phyloP scores from a whole-genome alignment of 129 eudicot genomes.

The Centaurea solstitialis region DNA sequence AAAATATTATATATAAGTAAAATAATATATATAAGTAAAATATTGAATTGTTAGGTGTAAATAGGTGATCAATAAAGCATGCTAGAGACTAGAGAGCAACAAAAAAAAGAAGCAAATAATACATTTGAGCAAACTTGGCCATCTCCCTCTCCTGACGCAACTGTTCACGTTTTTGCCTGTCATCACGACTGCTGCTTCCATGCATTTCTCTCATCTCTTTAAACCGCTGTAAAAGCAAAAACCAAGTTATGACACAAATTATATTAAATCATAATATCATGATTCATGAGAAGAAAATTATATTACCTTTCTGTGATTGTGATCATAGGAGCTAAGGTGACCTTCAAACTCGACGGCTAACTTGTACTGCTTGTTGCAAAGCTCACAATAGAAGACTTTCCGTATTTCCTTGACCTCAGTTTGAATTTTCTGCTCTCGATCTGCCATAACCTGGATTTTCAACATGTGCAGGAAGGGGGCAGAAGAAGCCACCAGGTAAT shows the following conservation, averaged over 20 bases:
- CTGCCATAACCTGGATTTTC: conserved; percentile 99
- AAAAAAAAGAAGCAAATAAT: conserved; percentile 6
- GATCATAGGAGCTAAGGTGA: conserved; percentile 97
- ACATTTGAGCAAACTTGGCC: conserved; percentile 95
- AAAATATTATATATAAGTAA: conserved; percentile 17
- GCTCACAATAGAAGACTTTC: conserved; percentile 88
- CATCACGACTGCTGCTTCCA: conserved; percentile 90
- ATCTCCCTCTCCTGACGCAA: conserved; percentile 90
- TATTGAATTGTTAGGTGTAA: neutral
- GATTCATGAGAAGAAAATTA: neutral
- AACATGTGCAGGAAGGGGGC: conserved; percentile 98
- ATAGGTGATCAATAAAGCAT: neutral
- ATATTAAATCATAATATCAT: neutral
- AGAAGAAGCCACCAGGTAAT: conserved; percentile 99
- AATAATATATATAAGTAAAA: too few relatives aligned
- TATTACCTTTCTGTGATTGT: conserved; percentile 91
- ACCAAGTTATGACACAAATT: neutral
- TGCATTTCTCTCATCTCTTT: conserved; percentile 99
- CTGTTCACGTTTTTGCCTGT: conserved; percentile 91
- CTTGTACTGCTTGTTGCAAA: conserved; percentile 98
- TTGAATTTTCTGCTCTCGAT: conserved; percentile 95
- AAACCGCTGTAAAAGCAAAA: conserved; percentile 56
- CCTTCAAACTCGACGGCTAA: conserved; percentile 98
- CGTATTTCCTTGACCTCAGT: conserved; percentile 95
- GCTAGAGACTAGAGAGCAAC: neutral